Evolutionary conservation across 768 basidiomycete species (phyloP).

Genomic region (Rhodotorula toruloides): DNA sequence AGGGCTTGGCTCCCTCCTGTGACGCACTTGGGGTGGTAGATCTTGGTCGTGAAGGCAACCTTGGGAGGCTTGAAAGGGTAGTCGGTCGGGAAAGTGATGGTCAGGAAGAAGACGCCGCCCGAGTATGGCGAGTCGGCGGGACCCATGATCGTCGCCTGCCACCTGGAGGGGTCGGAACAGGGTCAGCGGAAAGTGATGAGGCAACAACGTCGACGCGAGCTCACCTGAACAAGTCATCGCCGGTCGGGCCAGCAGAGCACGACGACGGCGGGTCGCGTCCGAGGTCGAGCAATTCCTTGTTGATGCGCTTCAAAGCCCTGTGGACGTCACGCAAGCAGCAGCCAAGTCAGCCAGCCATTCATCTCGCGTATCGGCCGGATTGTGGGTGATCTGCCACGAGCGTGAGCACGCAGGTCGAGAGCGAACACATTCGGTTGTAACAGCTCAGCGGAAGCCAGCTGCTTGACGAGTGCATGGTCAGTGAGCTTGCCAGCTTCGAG

Average conservation of each 20-base stretch:
- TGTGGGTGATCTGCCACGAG: too few relatives aligned
- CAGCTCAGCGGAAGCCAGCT: too few relatives aligned
- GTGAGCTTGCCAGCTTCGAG: too few relatives aligned
- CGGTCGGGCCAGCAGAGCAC: constrained; percentile 96
- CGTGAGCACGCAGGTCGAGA: too few relatives aligned
- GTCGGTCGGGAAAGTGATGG: constrained; percentile 88
- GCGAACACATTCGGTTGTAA: too few relatives aligned
- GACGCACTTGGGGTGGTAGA: constrained; percentile 83
- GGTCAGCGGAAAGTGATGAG: too few relatives aligned
- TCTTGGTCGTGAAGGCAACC: constrained; percentile 99
- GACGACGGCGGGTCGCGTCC: constrained; percentile 99
- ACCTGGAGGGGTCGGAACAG: neutral
- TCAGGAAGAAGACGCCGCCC: constrained; percentile 98
- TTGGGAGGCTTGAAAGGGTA: constrained; percentile 99
- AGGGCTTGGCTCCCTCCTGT: accelerated
- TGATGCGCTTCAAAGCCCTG: constrained; percentile 97
- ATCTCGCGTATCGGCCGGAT: too few relatives aligned
- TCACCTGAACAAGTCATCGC: constrained; percentile 85
- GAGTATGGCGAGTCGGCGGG: constrained; percentile 98
- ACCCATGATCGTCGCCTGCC: constrained; percentile 99
- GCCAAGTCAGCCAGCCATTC: too few relatives aligned
- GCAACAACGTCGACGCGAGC: too few relatives aligned
- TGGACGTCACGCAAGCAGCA: too few relatives aligned
- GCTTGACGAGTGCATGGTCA: too few relatives aligned
- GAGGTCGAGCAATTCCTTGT: constrained; percentile 99